Evolutionary conservation across 441 rosid genomes (phyloP).

Genomic region (Aleurites moluccanus): DNA sequence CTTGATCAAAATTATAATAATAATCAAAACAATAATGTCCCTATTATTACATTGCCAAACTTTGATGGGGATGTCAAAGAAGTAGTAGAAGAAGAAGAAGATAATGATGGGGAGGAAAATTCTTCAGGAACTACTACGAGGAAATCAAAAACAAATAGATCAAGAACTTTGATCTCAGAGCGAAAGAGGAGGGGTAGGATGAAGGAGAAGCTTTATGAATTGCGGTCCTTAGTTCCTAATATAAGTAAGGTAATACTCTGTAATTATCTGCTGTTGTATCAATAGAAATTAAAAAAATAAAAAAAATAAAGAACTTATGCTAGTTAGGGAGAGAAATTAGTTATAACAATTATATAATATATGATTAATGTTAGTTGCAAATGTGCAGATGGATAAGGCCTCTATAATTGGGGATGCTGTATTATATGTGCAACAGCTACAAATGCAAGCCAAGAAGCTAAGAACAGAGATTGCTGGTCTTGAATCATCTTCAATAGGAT

Average conservation of each 20-base stretch:
- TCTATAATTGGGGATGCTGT: conserved; percentile 89
- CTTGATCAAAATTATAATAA: conserved; percentile 31
- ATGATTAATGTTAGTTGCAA: no score
- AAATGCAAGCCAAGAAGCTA: conserved; percentile 66
- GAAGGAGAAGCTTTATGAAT: conserved; percentile 86
- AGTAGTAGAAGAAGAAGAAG: conserved; percentile 24
- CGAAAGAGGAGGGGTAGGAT: conserved; percentile 68
- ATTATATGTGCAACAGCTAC: conserved; percentile 66
- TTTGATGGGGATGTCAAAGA: conserved; percentile 30
- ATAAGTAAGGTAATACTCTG: conserved; percentile 65
- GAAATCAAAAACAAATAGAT: conserved; percentile 56
- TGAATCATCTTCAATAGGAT: conserved; percentile 51
- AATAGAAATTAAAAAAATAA: no score
- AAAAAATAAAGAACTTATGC: no score
- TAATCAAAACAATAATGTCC: conserved; percentile 5
- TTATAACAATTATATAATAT: no score
- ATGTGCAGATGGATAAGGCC: conserved; percentile 82
- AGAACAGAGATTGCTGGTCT: conserved; percentile 63
- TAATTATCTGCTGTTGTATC: background rate
- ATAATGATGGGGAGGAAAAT: conserved; percentile 43
- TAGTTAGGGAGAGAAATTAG: no score
- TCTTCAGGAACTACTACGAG: conserved; percentile 49
- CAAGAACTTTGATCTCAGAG: conserved; percentile 72
- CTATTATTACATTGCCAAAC: conserved; percentile 34
- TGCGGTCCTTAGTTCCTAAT: conserved; percentile 85